Evolutionary conservation across 2,329 filamentous ascomycete genomes (phyloP).

Genomic region (Myriosclerotinia duriaeana): DNA sequence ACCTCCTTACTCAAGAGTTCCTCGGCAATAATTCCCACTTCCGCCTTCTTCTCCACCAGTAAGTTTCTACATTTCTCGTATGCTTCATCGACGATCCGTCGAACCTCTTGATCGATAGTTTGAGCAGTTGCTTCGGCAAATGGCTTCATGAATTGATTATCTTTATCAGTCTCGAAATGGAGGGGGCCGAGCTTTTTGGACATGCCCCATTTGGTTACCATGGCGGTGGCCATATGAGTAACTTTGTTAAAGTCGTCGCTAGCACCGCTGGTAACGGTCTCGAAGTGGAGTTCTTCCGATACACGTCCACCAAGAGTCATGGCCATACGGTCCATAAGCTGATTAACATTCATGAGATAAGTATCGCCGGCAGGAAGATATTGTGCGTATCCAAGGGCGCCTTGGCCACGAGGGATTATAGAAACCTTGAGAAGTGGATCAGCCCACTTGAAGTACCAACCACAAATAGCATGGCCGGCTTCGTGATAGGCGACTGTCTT

Average conservation of each 20-base stretch:
- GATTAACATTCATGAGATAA: conserved; percentile 92
- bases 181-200: conserved; percentile 89
- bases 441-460: conserved; percentile 96
- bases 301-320: conserved; percentile 97
- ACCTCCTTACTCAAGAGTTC: conserved; percentile 92
- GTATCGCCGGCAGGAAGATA: conserved; percentile 90
- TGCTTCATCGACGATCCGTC: conserved; percentile 85
- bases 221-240: conserved; percentile 88
- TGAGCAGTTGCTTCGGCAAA: conserved; percentile 94
- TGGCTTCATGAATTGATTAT: conserved; percentile 84
- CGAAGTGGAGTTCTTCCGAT: conserved; percentile 94
- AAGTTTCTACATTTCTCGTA: conserved; percentile 88
- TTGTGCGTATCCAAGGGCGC: conserved; percentile 91
- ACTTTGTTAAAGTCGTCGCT: conserved; percentile 99
- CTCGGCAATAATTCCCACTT: conserved; percentile 87
- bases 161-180: conserved; percentile 76
- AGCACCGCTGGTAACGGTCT: conserved; percentile 91
- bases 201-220: conserved; percentile 99
- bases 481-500: conserved; percentile 96
- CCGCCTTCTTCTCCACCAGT: conserved; percentile 78
- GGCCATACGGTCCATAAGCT: conserved; percentile 99
- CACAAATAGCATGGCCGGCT: conserved; percentile 96
- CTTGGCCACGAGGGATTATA: conserved; percentile 94
- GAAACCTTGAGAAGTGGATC: conserved; percentile 97
- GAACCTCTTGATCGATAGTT: conserved; percentile 87